Conservation (phyloP, 768 basidiomycete species). For the Leccinellum rugosiceps region DNA sequence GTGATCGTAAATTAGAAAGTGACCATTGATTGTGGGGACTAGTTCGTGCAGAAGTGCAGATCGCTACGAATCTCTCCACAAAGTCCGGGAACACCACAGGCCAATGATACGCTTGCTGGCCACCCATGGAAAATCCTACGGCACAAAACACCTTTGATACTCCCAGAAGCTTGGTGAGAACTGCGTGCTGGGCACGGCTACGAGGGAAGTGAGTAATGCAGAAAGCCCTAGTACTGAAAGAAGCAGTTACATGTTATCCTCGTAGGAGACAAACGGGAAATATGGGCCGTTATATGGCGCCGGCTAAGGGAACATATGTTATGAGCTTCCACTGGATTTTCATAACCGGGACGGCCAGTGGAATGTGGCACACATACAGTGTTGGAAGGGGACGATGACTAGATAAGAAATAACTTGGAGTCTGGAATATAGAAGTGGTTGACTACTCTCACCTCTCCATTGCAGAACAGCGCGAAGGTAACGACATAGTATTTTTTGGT, state of each 20-base stretch:
- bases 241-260: conserved; percentile 50
- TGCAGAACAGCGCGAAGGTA: conserved; percentile 56
- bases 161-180: conserved; percentile 36
- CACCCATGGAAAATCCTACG: conserved; percentile 61
- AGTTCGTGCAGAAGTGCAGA: conserved; percentile 56
- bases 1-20: neutral
- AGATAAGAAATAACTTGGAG: neutral
- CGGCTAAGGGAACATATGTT: conserved; percentile 33
- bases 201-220: neutral
- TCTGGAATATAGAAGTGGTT: neutral
- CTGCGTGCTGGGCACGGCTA: conserved; percentile 53
- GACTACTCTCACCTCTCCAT: conserved; percentile 46
- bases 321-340: neutral
- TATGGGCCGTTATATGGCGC: conserved; percentile 58
- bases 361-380: conserved; percentile 23
- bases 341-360: neutral
- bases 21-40: conserved; percentile 56
- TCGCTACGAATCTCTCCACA: conserved; percentile 42
- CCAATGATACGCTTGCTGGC: conserved; percentile 58
- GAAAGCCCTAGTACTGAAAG: neutral
- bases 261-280: conserved; percentile 53
- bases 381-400: conserved; percentile 65
- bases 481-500: conserved; percentile 51
- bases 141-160: conserved; percentile 18
- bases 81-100: conserved; percentile 55